These are phyloP conservation scores for Avena eriantha DNA, from an alignment of 176 grass and related monocot species.

Conservation along the genomic window DNA sequence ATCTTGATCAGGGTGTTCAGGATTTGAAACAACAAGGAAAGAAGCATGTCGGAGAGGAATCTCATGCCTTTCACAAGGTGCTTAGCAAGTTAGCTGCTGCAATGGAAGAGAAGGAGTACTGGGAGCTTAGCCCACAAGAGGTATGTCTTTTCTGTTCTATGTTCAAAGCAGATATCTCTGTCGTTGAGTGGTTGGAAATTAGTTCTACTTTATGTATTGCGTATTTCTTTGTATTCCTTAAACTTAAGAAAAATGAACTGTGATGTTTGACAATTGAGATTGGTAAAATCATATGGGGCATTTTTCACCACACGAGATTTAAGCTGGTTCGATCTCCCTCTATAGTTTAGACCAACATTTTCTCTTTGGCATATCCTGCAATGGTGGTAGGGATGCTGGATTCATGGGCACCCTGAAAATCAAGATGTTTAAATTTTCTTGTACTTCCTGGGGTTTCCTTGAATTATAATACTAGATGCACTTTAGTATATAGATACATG, in stretches of 20 bases:
- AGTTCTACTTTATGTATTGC: slow-evolving; percentile 18
- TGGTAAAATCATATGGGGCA: slow-evolving; percentile 20
- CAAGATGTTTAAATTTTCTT: slow-evolving; percentile 5
- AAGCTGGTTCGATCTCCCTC: slow-evolving; percentile 16
- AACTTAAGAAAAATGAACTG: slow-evolving; percentile 8
- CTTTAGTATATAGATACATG: too few species aligned
- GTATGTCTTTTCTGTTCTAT: slow-evolving; percentile 54
- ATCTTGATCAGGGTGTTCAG: slow-evolving; percentile 43
- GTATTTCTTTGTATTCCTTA: slow-evolving; percentile 21
- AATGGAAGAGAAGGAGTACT: slow-evolving; percentile 95
- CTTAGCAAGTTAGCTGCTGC: slow-evolving; percentile 62
- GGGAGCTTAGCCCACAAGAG: slow-evolving; percentile 83
- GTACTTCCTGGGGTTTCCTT: neutral
- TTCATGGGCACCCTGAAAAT: neutral
- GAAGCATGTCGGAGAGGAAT: slow-evolving; percentile 56
- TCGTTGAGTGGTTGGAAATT: slow-evolving; percentile 11
- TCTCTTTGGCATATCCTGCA: neutral
- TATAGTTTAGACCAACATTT: neutral
- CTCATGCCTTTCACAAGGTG: slow-evolving; percentile 56
- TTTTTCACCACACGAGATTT: slow-evolving; percentile 21
- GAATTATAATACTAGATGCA: neutral
- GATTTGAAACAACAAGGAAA: slow-evolving; percentile 54
- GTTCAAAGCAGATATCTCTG: slow-evolving; percentile 21
- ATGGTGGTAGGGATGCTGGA: slow-evolving; percentile 20
- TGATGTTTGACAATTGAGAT: slow-evolving; percentile 38